Base-by-base conservation (phyloP, 495 filamentous ascomycete species). In the Penicillium roqueforti region DNA sequence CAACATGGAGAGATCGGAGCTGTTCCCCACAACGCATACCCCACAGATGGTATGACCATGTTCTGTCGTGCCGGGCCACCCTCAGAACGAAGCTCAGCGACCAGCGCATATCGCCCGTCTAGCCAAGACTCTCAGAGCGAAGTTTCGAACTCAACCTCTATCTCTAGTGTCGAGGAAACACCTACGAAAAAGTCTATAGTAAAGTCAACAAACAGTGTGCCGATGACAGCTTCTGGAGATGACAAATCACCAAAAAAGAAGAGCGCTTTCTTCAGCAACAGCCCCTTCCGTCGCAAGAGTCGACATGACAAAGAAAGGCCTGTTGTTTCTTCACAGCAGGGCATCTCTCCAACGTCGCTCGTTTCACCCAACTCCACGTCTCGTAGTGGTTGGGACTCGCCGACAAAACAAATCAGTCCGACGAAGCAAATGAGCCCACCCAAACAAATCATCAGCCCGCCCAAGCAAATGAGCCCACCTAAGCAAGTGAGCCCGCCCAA, bases 1-100 rank as follows among this genome's bases (percentile, higher is more conserved):
- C 81, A 86, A 57, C 81, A 86, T 54, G 80, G 80, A 23, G 82
- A 88, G 53, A 82, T 89, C 51, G 73, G 83, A 2, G 70, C 80
- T 22, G 80, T 95, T 14, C 92, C 92, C 31, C 91, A 97, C 65
- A 95, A 97, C 59, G 88, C 91, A 18, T 96, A 96, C 64, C 93
- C 92, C 4, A 83, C 88, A 61, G 93, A 99, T 67, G 95, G 93
- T 29, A 97, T 97, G 95, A 97, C 93, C 2, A 96, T 97, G 88
- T 88, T 96, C 58, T 97, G 95, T 70, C 84, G 93, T 53, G 85
- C 88, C 22, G 90, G 86, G 0, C 85, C 89, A 41, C 87, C 87
- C 39, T 96, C 91, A 19, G 92, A 95, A 39, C 83, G 86, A 47
- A 92, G 88, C 69, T 89, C 87, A 29, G 85, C 81, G 54, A 78